Base-by-base conservation (phyloP, 129 eudicot genomes). In the Oenanthe sinensis region DNA sequence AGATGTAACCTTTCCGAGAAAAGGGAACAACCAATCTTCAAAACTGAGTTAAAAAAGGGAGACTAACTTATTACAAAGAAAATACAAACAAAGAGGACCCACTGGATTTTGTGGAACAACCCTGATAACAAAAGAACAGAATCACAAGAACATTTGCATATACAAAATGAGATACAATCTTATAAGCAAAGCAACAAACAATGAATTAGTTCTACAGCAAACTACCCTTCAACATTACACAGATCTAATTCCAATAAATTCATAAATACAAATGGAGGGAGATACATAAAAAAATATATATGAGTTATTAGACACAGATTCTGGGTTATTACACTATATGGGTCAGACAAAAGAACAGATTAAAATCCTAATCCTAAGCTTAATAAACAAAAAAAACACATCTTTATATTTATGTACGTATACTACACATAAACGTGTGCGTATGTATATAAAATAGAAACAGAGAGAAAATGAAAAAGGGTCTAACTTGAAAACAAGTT, bases 171-270 rank as follows among this genome's bases (percentile, higher is more conserved):
- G 48, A 43, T 39, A 37, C 2, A 68, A 76, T 75, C 40, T 39
- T 45, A 19, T 77, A 71, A 82, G 73, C 40, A 62, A 81, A 42
- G 37, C 42, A 16, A 69, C 33, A 12, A 42, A 58, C 72, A 85
- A 73, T 30, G 43, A 77, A 80, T 72, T 58, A 43, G 3, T 24
- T 17, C 30, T 39, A 50, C 75, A 71, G 52, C 69, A 55, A 28
- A 47, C 52, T 45, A 39, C 30, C 37, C 24, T 74, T 65, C 9
- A 43, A 63, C 42, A 20, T 49, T 11, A 75, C 69, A 15, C 76
- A 82, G 84, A 82, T 76, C 72, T 55, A 76, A 81, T 62, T 33
- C 68, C 49, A 60, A 58, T 24, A 60, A 60, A 60, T n/a, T 46
- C 82, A 72, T 62, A 80, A 54, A 37, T 26, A 22, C 46, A 55